A percentile compares a stretch with the other conserved stretches of the same genome.
phyloP scores from a whole-genome alignment of 129 eudicot genomes.

The Ambrosia trifida region DNA sequence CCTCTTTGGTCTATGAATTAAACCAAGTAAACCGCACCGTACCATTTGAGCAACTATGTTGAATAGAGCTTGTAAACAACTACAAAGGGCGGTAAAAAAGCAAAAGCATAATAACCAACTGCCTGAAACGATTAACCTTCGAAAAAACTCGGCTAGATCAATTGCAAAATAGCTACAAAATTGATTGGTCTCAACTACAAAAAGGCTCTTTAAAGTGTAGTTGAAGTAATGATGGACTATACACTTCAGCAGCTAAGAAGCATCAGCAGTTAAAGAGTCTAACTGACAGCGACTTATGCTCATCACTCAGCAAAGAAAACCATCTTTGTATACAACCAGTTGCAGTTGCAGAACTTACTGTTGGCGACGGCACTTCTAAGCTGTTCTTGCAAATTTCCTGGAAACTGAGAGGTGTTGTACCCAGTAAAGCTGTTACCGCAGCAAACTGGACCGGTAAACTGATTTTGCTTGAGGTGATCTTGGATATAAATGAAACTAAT shows the following conservation, averaged over 20 bases:
- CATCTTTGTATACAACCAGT: conserved; percentile 47
- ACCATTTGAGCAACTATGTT: neutral
- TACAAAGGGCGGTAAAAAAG: neutral
- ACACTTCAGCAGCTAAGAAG: conserved; percentile 20
- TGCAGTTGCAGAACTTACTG: conserved; percentile 29
- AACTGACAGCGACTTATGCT: conserved; percentile 45
- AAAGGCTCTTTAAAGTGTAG: neutral
- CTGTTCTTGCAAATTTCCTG: conserved; percentile 47
- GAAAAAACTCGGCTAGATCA: conserved; percentile 22
- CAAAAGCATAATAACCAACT: neutral
- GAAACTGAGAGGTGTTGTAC: conserved; percentile 44
- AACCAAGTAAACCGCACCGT: conserved; percentile 7
- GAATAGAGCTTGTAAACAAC: neutral
- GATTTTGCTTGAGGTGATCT: conserved; percentile 24
- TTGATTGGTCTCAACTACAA: conserved; percentile 21
- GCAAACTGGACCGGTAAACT: conserved; percentile 48
- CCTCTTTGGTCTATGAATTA: neutral
- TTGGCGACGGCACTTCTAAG: conserved; percentile 15
- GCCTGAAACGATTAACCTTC: conserved; percentile 15
- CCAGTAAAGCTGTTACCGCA: conserved; percentile 53
- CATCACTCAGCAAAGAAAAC: conserved; percentile 56
- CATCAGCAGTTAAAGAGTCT: conserved; percentile 35
- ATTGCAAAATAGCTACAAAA: conserved; percentile 34
- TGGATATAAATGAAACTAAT: conserved; percentile 44
- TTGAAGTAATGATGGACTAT: conserved; percentile 15